Evolutionary conservation across 371 early-diverging fungal species (phyloP).

Genomic region (Mucor irregularis): DNA sequence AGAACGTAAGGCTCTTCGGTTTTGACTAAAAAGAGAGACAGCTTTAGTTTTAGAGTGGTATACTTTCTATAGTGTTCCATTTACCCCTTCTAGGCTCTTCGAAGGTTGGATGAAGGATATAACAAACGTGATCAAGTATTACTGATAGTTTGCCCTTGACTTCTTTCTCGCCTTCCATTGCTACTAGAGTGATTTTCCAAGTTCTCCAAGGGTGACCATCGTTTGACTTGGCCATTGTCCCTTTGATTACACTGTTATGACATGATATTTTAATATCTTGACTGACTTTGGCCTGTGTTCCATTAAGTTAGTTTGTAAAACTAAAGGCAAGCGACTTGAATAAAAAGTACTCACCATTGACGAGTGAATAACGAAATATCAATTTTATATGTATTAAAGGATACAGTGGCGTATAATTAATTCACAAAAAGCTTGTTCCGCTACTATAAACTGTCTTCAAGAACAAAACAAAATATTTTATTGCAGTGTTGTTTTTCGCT

Average conservation of each 20-base stretch:
- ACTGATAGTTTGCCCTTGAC: constrained; percentile 49
- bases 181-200: constrained; percentile 60
- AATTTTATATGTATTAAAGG: too few relatives aligned
- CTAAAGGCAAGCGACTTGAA: background rate
- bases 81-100: constrained; percentile 62
- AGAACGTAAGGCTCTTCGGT: constrained; percentile 62
- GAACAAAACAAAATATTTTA: too few relatives aligned
- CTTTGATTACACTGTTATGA: constrained; percentile 43
- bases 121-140: constrained; percentile 69
- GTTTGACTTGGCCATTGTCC: constrained; percentile 23
- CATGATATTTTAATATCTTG: constrained; percentile 47
- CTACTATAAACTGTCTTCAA: too few relatives aligned
- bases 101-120: constrained; percentile 77
- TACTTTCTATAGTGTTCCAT: constrained; percentile 1
- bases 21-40: constrained; percentile 41
- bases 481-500: too few relatives aligned
- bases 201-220: constrained; percentile 61
- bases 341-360: too few relatives aligned
- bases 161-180: constrained; percentile 49
- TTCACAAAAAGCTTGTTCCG: too few relatives aligned
- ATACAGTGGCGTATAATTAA: too few relatives aligned
- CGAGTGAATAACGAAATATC: too few relatives aligned
- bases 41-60: background rate
- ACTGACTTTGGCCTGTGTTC: constrained; percentile 14
- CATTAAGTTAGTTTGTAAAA: background rate